Conservation (phyloP, 176 grass and related monocot genomes). For the Rhynchospora pubera region DNA sequence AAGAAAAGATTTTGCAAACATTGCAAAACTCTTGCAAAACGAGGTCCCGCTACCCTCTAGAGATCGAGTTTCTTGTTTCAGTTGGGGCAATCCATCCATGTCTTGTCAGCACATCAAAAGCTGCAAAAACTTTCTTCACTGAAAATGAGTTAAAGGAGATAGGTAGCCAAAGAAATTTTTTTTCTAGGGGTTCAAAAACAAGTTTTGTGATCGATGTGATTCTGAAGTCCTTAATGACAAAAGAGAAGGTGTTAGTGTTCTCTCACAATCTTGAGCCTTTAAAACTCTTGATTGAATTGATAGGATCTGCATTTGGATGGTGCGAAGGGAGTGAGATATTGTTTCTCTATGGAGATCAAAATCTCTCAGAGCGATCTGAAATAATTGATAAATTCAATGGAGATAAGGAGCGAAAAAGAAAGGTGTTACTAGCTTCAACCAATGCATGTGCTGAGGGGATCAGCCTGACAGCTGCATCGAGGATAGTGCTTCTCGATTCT, state of each 20-base stretch:
- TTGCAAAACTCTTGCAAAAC: slow-evolving; percentile 23
- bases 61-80: slow-evolving; percentile 68
- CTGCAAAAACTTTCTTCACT: slow-evolving; percentile 44
- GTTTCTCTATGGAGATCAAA: slow-evolving; percentile 66
- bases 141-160: slow-evolving; percentile 37
- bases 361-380: slow-evolving; percentile 43
- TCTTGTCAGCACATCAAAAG: slow-evolving; percentile 47
- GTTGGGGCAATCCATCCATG: slow-evolving; percentile 77
- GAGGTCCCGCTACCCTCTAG: slow-evolving; percentile 37
- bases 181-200: slow-evolving; percentile 53
- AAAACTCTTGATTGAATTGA: slow-evolving; percentile 46
- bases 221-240: slow-evolving; percentile 52
- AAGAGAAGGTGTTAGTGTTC: slow-evolving; percentile 81
- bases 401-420: slow-evolving; percentile 42
- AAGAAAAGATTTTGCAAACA: slow-evolving; percentile 55
- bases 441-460: slow-evolving; percentile 92
- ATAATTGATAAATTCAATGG: slow-evolving; percentile 82
- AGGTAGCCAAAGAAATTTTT: slow-evolving; percentile 17
- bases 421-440: slow-evolving; percentile 80
- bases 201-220: slow-evolving; percentile 82
- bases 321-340: slow-evolving; percentile 62
- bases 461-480: slow-evolving; percentile 81
- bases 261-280: slow-evolving; percentile 77
- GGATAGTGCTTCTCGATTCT: slow-evolving; percentile 81
- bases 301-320: slow-evolving; percentile 62